Evolutionary conservation across 2,329 filamentous ascomycete genomes (phyloP).

Genomic region (Fusarium proliferatum): DNA sequence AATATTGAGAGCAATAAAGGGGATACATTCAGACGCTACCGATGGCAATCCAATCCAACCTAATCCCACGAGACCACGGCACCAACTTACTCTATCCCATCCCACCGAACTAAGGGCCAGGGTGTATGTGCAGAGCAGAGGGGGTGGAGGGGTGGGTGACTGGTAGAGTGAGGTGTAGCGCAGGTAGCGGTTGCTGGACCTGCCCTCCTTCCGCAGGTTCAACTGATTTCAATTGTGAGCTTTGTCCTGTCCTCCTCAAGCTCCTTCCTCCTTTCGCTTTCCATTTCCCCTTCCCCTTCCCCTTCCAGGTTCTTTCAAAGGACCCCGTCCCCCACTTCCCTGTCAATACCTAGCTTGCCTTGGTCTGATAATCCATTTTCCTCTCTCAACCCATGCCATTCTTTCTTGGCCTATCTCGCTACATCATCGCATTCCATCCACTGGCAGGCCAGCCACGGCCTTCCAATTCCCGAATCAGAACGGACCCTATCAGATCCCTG

Average conservation of each 20-base stretch:
- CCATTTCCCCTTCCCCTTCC: slow-evolving; percentile 5
- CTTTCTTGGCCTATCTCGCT: slow-evolving; percentile 34
- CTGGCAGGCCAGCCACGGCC: slow-evolving; percentile 30
- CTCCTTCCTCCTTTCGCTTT: slow-evolving; percentile 16
- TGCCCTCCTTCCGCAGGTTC: neutral
- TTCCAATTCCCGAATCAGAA: slow-evolving; percentile 32
- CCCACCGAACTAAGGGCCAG: neutral
- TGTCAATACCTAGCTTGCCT: slow-evolving; percentile 4
- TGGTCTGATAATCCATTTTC: neutral
- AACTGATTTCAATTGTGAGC: slow-evolving; percentile 10
- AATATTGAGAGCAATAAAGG: slow-evolving; percentile 33
- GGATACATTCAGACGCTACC: slow-evolving; percentile 25
- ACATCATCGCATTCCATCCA: slow-evolving; percentile 41
- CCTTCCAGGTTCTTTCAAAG: slow-evolving; percentile 9
- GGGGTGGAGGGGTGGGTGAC: neutral
- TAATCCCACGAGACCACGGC: slow-evolving; percentile 25
- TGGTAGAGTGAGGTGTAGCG: slow-evolving; percentile 2
- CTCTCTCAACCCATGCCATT: slow-evolving; percentile 16
- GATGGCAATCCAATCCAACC: slow-evolving; percentile 18
- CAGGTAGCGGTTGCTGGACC: neutral
- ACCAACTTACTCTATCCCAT: slow-evolving; percentile 12
- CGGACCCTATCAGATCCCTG: slow-evolving; percentile 29
- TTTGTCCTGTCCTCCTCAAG: slow-evolving; percentile 3
- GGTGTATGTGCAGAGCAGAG: neutral
- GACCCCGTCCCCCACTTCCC: slow-evolving; percentile 15